Percentiles rank a stretch among this genome's conserved stretches.
Evolutionary conservation across 768 basidiomycete species (phyloP).

Genomic region (Trametes cubensis): DNA sequence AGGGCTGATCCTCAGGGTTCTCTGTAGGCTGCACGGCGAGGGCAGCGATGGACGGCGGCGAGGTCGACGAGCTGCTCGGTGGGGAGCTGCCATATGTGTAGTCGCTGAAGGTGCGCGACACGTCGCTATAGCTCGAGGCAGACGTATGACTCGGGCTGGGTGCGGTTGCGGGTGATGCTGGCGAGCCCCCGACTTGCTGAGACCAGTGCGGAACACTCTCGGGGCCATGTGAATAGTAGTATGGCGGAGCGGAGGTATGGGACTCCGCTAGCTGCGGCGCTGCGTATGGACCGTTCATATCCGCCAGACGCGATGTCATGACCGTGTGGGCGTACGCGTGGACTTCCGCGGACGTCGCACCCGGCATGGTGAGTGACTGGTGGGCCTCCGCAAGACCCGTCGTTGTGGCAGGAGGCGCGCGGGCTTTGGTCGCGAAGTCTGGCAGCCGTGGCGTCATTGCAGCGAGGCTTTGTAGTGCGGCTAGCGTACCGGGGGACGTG

Average conservation of each 20-base stretch:
- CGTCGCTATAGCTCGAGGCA: slow-evolving; percentile 12
- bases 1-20: slow-evolving; percentile 31
- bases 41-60: slow-evolving; percentile 21
- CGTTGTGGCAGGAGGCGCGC: neutral
- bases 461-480: slow-evolving; percentile 27
- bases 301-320: neutral
- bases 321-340: slow-evolving; percentile 8
- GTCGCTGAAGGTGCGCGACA: slow-evolving; percentile 14
- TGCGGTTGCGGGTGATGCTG: slow-evolving; percentile 10
- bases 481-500: slow-evolving; percentile 20
- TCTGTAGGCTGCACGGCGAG: slow-evolving; percentile 14
- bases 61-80: slow-evolving; percentile 19
- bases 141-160: slow-evolving; percentile 22
- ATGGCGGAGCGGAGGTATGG: slow-evolving; percentile 2
- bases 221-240: slow-evolving; percentile 12
- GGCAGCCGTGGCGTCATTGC: slow-evolving; percentile 29
- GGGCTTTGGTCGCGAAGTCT: slow-evolving; percentile 22
- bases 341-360: slow-evolving; percentile 1
- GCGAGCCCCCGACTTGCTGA: slow-evolving; percentile 7
- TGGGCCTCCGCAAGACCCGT: slow-evolving; percentile 3
- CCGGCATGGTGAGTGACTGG: slow-evolving; percentile 1
- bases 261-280: neutral
- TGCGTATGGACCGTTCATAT: neutral
- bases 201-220: slow-evolving; percentile 8
- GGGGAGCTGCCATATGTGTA: slow-evolving; percentile 23